These are phyloP conservation scores for Cryomyces minteri DNA, from an alignment of 495 filamentous ascomycete genomes.

Conservation along the genomic window DNA sequence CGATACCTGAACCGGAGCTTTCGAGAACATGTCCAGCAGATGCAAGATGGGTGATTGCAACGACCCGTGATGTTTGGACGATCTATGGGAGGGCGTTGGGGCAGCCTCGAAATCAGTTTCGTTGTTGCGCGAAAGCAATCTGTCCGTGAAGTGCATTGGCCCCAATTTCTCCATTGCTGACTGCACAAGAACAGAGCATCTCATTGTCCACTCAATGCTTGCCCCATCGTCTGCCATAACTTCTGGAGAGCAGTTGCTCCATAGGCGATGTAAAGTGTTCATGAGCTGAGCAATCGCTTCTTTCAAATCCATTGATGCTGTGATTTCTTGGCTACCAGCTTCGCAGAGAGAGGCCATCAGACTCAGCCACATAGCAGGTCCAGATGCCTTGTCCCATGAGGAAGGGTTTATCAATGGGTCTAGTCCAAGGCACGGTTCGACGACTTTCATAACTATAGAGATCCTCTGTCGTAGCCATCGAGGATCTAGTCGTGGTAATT, in stretches of 20 bases:
- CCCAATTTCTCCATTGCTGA: conserved; percentile 49
- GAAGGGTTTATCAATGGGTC: conserved; percentile 32
- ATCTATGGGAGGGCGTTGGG: conserved; percentile 18
- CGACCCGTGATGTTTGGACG: conserved; percentile 8
- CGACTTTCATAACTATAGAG: conserved; percentile 35
- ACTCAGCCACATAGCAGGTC: conserved; percentile 45
- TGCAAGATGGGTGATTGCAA: conserved; percentile 14
- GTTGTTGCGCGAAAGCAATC: conserved; percentile 26
- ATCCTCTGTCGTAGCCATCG: conserved; percentile 70
- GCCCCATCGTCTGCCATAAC: not conserved
- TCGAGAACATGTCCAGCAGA: conserved; percentile 4
- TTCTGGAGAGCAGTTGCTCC: conserved; percentile 24
- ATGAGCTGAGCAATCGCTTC: conserved; percentile 56
- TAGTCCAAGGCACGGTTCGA: conserved; percentile 40
- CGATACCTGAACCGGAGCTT: no score
- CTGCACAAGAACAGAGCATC: conserved; percentile 38
- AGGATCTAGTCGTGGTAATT: conserved; percentile 54
- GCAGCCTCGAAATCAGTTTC: conserved; percentile 13
- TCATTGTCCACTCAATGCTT: conserved; percentile 32
- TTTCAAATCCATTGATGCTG: conserved; percentile 66
- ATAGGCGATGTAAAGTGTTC: conserved; percentile 45
- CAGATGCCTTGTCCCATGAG: conserved; percentile 22
- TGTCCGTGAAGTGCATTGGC: conserved; percentile 61
- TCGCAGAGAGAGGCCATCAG: conserved; percentile 51
- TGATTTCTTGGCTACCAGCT: conserved; percentile 79